Conservation (phyloP, 441 rosid genomes). For the Geranium incanum region DNA sequence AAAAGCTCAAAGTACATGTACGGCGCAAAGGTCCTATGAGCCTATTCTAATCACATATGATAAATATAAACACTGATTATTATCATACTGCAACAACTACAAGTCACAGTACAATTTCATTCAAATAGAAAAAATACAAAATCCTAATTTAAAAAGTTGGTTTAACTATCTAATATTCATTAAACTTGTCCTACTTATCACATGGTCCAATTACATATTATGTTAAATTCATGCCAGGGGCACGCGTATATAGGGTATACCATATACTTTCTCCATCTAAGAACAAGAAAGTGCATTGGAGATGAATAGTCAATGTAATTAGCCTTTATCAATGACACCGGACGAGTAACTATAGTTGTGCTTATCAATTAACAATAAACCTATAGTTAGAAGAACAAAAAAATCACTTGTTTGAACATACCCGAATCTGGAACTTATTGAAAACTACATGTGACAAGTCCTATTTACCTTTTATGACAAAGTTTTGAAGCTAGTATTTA, state of each 20-base stretch:
- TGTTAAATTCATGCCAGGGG: not conserved
- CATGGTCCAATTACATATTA: not conserved
- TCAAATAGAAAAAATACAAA: not conserved
- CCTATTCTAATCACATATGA: not conserved
- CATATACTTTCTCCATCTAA: not conserved
- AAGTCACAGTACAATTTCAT: not conserved
- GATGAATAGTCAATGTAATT: not conserved
- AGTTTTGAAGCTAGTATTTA: not conserved
- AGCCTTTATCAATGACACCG: not conserved
- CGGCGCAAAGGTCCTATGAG: not conserved
- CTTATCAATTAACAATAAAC: not conserved
- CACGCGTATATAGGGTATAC: not conserved
- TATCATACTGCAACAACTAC: not conserved
- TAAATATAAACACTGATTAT: not conserved
- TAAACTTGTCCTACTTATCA: not conserved
- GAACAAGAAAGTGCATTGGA: no score
- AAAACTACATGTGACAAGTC: not conserved
- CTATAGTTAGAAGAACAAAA: not conserved
- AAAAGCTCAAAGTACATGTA: not conserved
- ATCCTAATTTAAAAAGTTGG: not conserved
- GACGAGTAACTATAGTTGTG: not conserved
- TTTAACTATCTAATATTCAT: not conserved
- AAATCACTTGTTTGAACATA: not conserved
- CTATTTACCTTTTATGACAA: not conserved
- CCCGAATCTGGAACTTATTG: not conserved